Percentiles rank a stretch among this genome's conserved stretches.
Evolutionary conservation across 1,284 basidiomycete species (phyloP).

Genomic region (Sphaerobolus stellatus): DNA sequence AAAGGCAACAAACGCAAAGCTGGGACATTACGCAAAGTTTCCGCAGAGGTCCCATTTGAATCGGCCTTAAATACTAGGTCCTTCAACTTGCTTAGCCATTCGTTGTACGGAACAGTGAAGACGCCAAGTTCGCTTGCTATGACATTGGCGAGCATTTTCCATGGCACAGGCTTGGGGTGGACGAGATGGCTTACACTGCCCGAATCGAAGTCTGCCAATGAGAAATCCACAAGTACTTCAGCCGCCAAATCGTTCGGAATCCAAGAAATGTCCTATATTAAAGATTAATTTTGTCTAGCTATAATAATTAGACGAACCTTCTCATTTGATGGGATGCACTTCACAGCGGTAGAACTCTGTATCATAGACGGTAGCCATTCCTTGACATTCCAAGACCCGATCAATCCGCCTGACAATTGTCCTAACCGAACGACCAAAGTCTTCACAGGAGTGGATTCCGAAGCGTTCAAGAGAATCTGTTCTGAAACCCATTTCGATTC

Average conservation of each 20-base stretch:
- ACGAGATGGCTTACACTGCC: constrained; percentile 1
- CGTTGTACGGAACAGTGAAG: background rate
- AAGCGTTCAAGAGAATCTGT: constrained; percentile 31
- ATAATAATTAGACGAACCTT: constrained; percentile 19
- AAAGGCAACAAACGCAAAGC: too few species aligned
- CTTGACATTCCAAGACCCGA: background rate
- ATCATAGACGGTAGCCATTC: constrained; percentile 24
- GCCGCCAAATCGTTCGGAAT: constrained; percentile 15
- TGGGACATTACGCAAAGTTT: too few species aligned
- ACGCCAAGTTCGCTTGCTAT: background rate
- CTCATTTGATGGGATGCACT: constrained; percentile 25
- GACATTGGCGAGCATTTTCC: background rate
- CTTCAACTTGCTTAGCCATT: constrained; percentile 16
- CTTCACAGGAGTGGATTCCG: constrained; percentile 22
- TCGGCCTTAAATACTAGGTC: too few species aligned
- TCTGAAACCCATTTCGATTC: constrained; percentile 49
- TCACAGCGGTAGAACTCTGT: constrained; percentile 23
- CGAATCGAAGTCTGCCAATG: background rate
- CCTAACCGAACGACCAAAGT: constrained; percentile 38
- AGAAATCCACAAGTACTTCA: constrained; percentile 28
- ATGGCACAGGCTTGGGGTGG: constrained; percentile 5
- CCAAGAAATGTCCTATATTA: background rate
- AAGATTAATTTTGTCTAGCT: background rate
- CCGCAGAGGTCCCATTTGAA: too few species aligned
- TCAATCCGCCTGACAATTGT: constrained; percentile 5